phyloP scores from a whole-genome alignment of 495 filamentous ascomycete genomes.

The Chaetomium tenue region DNA sequence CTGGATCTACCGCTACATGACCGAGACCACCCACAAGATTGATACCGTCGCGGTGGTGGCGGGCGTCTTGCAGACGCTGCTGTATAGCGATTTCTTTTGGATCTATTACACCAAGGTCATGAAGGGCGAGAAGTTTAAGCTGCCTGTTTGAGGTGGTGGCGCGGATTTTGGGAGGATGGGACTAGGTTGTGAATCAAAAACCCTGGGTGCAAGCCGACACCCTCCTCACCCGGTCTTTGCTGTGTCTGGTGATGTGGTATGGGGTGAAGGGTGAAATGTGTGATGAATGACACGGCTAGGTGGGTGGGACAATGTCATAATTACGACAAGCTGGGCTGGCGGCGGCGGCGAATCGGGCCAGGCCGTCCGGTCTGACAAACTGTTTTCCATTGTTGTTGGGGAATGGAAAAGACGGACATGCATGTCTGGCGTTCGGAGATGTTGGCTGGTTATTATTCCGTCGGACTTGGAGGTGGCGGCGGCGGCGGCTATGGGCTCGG shows the following conservation, averaged over 20 bases:
- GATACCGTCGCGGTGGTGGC: conserved; percentile 83
- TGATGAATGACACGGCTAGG: conserved; percentile 17
- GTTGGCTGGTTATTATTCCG: conserved; percentile 13
- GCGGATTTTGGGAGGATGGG: neutral
- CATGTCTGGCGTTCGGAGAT: conserved; percentile 27
- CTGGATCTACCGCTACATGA: conserved; percentile 87
- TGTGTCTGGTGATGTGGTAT: conserved; percentile 1
- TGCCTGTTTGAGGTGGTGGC: conserved; percentile 61
- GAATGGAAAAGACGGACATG: conserved; percentile 18
- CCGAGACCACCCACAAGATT: conserved; percentile 62
- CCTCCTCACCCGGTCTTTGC: neutral
- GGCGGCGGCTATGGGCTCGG: neutral
- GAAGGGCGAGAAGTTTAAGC: conserved; percentile 85
- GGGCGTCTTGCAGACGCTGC: conserved; percentile 85
- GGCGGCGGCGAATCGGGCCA: neutral
- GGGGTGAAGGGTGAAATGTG: neutral
- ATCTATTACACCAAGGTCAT: conserved; percentile 96
- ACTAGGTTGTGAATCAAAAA: neutral
- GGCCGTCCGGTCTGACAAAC: neutral
- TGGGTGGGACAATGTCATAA: conserved; percentile 8
- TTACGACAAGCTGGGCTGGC: neutral
- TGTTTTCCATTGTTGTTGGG: neutral
- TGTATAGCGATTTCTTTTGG: conserved; percentile 99
- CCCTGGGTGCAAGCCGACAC: neutral
- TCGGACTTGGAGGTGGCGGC: neutral